Base-by-base conservation (phyloP, 352 stramenopile species). In the Pythium chondricola region DNA sequence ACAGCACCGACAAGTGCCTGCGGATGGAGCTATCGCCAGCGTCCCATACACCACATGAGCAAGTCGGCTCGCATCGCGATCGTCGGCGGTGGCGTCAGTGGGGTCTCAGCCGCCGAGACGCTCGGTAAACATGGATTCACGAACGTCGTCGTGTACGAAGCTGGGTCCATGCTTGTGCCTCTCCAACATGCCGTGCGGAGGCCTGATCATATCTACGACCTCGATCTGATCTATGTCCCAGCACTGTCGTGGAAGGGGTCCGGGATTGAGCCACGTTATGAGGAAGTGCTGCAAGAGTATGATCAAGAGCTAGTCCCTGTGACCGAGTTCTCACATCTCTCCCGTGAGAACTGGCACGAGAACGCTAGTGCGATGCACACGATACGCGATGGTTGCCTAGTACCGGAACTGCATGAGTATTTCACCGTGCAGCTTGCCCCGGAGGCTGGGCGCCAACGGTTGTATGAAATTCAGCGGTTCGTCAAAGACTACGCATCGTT, bases 81-180 rank as follows among this genome's bases (percentile, higher is more conserved):
- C 39, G 30, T 58, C 42, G 51, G 51, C 13, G 51, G 42, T 10
- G 51, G 51, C 24, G 41, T 49, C 8, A 40, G 32, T 21, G 43
- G 51, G 2, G 22, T 58, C 11, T 49, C 45, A 0, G 36, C 45
- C 13, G 51, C 51, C 4, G 36, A 44, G 43, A 48, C 46, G 11
- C 20, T 58, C 11, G 20, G 24, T 14, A 43, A 58, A 39, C 10
- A 43, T 17, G 51, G 51, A 2, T 58, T 47, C 43, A 38, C 21
- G 11, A 52, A 58, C 43, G 46, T 58, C 25, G 22, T 42, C 11
- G 46, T 58, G 10, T 41, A 41, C 31, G 51, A 58, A 47, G 18
- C 25, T 26, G 35, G 46, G n/a, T 32, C 33, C 20, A 24, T 35
- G 7, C 16, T 53, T n/a, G 46, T 37, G 2, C 46, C 46, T 35